A percentile compares a stretch with the other conserved stretches of the same genome.
Evolutionary conservation across 228 moss, liverwort and hornwort genomes (phyloP).

Genomic region (Sphagnum fallax): DNA sequence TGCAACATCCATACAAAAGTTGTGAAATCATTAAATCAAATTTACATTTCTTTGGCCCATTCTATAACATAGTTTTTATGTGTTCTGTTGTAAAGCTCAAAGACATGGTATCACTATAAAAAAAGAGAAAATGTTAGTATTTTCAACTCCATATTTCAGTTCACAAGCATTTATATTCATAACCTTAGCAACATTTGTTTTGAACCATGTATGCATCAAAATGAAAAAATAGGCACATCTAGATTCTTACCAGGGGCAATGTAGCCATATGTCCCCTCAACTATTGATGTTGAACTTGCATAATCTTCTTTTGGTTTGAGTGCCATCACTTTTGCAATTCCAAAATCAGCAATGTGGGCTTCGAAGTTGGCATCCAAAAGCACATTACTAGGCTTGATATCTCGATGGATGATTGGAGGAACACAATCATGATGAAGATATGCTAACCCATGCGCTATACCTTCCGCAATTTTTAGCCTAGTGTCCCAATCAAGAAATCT

Average conservation of each 20-base stretch:
- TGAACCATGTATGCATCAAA: too few species aligned
- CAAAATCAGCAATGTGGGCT: slow-evolving; percentile 69
- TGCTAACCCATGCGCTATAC: slow-evolving; percentile 64
- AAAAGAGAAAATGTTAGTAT: too few species aligned
- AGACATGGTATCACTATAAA: too few species aligned
- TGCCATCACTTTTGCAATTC: slow-evolving; percentile 56
- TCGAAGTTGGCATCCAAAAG: slow-evolving; percentile 52
- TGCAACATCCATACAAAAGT: slow-evolving; percentile 14
- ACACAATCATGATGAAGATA: slow-evolving; percentile 68
- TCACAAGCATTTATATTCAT: too few species aligned
- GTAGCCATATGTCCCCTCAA: slow-evolving; percentile 74
- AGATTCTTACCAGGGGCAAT: slow-evolving; percentile 67
- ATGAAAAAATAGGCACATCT: too few species aligned
- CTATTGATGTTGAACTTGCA: slow-evolving; percentile 27
- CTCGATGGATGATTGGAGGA: slow-evolving; percentile 69
- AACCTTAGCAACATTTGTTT: too few species aligned
- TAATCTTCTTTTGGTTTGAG: slow-evolving; percentile 21
- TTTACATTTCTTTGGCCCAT: too few species aligned
- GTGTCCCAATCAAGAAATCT: slow-evolving; percentile 14
- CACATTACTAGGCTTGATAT: slow-evolving; percentile 67
- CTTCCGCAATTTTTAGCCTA: slow-evolving; percentile 47
- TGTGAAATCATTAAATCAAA: too few species aligned
- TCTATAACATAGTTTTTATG: too few species aligned
- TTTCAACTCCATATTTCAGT: too few species aligned
- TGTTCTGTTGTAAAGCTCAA: too few species aligned